Conservation (phyloP, 768 basidiomycete species). For the Galerina marginata region DNA sequence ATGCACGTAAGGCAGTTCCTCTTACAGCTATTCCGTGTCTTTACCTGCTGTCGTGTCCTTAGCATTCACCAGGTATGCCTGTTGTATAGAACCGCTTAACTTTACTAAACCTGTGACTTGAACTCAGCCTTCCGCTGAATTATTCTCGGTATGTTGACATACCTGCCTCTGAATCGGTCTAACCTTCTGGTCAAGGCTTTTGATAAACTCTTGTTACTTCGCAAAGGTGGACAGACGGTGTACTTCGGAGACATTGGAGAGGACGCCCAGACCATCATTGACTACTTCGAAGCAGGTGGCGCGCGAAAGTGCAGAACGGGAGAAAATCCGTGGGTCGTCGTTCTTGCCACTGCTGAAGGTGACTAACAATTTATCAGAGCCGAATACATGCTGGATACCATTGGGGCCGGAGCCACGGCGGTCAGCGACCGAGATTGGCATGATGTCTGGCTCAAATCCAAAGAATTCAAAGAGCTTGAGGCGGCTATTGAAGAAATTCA, state of each 20-base stretch:
- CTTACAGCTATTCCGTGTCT: not conserved
- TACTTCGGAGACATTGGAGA: conserved; percentile 78
- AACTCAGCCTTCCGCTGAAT: conserved; percentile 74
- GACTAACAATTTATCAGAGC: conserved; percentile 42
- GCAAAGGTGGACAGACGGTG: conserved; percentile 77
- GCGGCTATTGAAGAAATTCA: conserved; percentile 54
- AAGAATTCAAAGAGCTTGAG: conserved; percentile 37
- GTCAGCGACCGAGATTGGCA: conserved; percentile 60
- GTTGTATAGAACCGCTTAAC: not conserved
- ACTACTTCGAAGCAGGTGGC: conserved; percentile 80
- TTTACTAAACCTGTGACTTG: not conserved
- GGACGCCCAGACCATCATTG: conserved; percentile 63
- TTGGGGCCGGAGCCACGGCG: conserved; percentile 74
- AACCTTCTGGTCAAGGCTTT: conserved; percentile 50
- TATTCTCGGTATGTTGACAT: conserved; percentile 61
- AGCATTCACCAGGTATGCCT: conserved; percentile 49
- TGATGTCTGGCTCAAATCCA: conserved; percentile 49
- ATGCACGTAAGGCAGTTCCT: conserved; percentile 68
- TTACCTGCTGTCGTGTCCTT: not conserved
- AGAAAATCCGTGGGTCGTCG: conserved; percentile 71
- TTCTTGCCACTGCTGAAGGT: not conserved
- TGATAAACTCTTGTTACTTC: conserved; percentile 77
- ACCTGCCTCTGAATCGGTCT: not conserved
- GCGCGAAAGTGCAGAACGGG: conserved; percentile 61
- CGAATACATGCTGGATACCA: conserved; percentile 70